phyloP scores from a whole-genome alignment of 495 filamentous ascomycete genomes.

The Oidiodendron maius region DNA sequence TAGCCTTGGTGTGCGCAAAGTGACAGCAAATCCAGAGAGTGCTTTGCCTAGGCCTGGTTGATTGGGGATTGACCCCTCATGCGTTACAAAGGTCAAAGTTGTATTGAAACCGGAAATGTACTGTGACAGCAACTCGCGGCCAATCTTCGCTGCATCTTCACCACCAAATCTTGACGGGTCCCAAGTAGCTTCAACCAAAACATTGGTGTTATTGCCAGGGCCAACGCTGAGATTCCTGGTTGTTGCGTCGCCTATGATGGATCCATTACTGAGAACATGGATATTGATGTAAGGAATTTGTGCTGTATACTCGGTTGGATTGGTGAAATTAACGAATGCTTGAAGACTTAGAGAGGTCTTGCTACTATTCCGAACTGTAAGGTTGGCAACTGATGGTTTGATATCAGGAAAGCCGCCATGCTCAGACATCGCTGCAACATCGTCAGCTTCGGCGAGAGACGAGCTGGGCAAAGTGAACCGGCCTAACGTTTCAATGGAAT shows the following conservation, averaged over 20 bases:
- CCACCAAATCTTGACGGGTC: conserved; percentile 60
- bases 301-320: conserved; percentile 81
- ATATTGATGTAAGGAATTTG: conserved; percentile 73
- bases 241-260: conserved; percentile 67
- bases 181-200: conserved; percentile 67
- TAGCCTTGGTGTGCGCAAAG: conserved; percentile 64
- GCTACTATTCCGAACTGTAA: conserved; percentile 65
- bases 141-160: conserved; percentile 48
- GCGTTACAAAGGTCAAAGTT: conserved; percentile 62
- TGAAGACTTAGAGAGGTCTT: conserved; percentile 59
- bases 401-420: conserved; percentile 34
- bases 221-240: conserved; percentile 52
- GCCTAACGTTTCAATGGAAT: conserved; percentile 79
- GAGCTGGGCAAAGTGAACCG: conserved; percentile 15
- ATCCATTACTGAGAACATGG: conserved; percentile 65
- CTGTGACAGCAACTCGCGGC: conserved; percentile 68
- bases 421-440: conserved; percentile 24
- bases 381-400: conserved; percentile 51
- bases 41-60: conserved; percentile 67
- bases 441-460: conserved; percentile 23
- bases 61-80: conserved; percentile 64
- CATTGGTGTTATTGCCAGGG: conserved; percentile 65
- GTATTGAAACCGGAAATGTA: conserved; percentile 88
- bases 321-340: conserved; percentile 73
- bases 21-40: conserved; percentile 60